Evolutionary conservation across 2,329 filamentous ascomycete species (phyloP).

Genomic region (Penicillium frequentans): DNA sequence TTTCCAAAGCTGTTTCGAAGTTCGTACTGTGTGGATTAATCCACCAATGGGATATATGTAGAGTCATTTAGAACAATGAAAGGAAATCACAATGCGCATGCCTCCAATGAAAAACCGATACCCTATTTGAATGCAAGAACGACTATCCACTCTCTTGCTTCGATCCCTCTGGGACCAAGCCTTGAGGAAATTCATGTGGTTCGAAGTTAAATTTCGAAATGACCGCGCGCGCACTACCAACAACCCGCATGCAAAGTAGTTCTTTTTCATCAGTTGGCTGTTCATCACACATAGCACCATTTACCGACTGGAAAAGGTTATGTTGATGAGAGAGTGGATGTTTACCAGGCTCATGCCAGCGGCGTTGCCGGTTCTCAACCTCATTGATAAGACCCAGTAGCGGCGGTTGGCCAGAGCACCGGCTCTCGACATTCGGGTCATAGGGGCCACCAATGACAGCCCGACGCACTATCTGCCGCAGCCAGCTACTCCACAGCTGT

Average conservation of each 20-base stretch:
- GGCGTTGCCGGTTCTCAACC: conserved; percentile 44
- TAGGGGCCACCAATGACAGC: conserved; percentile 35
- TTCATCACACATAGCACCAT: neutral
- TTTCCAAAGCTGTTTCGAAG: neutral
- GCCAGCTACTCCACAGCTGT: conserved; percentile 39
- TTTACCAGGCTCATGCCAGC: conserved; percentile 37
- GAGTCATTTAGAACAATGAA: neutral
- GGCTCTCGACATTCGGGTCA: conserved; percentile 21
- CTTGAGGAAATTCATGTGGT: conserved; percentile 35
- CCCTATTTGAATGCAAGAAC: neutral
- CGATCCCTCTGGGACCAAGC: conserved; percentile 12
- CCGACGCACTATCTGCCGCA: conserved; percentile 37
- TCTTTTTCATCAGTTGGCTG: conserved; percentile 27
- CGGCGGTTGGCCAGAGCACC: conserved; percentile 34
- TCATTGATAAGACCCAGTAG: conserved; percentile 41
- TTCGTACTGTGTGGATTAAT: neutral
- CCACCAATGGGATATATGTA: neutral
- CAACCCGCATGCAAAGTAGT: conserved; percentile 35
- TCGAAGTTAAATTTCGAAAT: conserved; percentile 38
- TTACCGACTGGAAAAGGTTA: conserved; percentile 6
- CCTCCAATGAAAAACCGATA: neutral
- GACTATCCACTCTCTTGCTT: neutral
- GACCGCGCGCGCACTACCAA: conserved; percentile 34
- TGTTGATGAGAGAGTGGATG: conserved; percentile 15
- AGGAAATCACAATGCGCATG: neutral